Evolutionary conservation across 306 rosid species (phyloP).

Genomic region (Gastrolobium villosum): DNA sequence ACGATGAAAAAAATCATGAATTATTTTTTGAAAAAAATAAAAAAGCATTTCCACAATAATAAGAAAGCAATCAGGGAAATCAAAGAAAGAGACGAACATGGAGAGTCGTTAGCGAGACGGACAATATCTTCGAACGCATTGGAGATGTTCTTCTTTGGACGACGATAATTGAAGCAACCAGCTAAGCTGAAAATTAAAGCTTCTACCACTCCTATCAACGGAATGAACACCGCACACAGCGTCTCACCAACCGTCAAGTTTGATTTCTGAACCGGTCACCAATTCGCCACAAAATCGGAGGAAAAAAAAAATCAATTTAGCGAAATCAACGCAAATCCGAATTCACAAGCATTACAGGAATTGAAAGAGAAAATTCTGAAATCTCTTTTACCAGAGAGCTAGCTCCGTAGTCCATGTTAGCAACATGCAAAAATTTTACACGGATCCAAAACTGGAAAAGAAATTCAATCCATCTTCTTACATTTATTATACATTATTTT

Average conservation of each 20-base stretch:
- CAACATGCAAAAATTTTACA: background rate
- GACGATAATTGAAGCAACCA: slow-evolving; percentile 51
- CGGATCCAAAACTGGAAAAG: too few species aligned
- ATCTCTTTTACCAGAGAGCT: background rate
- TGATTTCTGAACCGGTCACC: slow-evolving; percentile 28
- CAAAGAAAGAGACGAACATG: slow-evolving; percentile 47
- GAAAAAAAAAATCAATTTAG: background rate
- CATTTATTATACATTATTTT: too few species aligned
- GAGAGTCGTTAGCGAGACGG: slow-evolving; percentile 60
- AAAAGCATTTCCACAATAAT: background rate
- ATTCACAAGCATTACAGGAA: too few species aligned
- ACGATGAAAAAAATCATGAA: background rate
- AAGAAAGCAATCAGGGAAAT: background rate
- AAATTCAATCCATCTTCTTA: too few species aligned
- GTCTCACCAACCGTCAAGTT: slow-evolving; percentile 48
- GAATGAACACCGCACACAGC: slow-evolving; percentile 47
- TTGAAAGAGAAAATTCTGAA: background rate
- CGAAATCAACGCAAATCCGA: too few species aligned
- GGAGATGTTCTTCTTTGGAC: slow-evolving; percentile 14
- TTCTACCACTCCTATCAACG: slow-evolving; percentile 47
- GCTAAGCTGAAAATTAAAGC: slow-evolving; percentile 47
- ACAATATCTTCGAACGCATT: slow-evolving; percentile 48
- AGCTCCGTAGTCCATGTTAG: background rate
- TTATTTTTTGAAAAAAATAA: background rate
- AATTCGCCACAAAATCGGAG: background rate